phyloP scores from a whole-genome alignment of 164 flowering plant species.

The Stephania cephalantha region DNA sequence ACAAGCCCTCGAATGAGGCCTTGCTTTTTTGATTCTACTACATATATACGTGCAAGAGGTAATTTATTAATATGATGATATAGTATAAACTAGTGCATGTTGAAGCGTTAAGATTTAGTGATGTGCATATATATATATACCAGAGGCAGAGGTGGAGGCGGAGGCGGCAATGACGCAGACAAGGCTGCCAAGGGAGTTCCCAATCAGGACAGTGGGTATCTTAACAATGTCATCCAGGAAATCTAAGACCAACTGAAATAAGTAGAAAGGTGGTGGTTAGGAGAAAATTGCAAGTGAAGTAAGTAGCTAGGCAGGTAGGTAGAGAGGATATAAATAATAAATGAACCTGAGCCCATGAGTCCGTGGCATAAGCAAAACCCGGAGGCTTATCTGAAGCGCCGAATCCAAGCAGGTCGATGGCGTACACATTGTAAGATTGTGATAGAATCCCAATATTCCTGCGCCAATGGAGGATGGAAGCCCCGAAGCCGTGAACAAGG shows the following conservation, averaged over 20 bases:
- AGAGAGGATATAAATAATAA: too few species aligned
- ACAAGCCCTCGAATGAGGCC: slow-evolving; percentile 64
- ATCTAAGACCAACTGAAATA: slow-evolving; percentile 65
- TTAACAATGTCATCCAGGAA: slow-evolving; percentile 65
- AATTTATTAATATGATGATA: not conserved
- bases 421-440: slow-evolving; percentile 57
- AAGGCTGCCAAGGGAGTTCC: slow-evolving; percentile 95
- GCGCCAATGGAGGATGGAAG: slow-evolving; percentile 92
- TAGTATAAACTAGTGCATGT: not conserved
- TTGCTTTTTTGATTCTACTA: slow-evolving; percentile 36
- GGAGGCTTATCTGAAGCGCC: slow-evolving; percentile 89
- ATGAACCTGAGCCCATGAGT: slow-evolving; percentile 75
- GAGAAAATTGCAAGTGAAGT: not conserved
- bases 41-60: not conserved
- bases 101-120: not conserved
- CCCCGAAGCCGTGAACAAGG: slow-evolving; percentile 93
- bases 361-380: slow-evolving; percentile 76
- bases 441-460: slow-evolving; percentile 67
- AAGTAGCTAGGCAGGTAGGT: too few species aligned
- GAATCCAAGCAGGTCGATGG: slow-evolving; percentile 83
- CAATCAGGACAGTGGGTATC: slow-evolving; percentile 71
- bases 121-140: slow-evolving; percentile 20
- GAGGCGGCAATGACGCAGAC: slow-evolving; percentile 77
- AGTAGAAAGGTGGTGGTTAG: slow-evolving; percentile 5
- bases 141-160: slow-evolving; percentile 40